Percentiles rank a stretch among this genome's conserved stretches.
Conservation (phyloP, 2,329 filamentous ascomycete species). For the Acrodontium crateriforme region DNA sequence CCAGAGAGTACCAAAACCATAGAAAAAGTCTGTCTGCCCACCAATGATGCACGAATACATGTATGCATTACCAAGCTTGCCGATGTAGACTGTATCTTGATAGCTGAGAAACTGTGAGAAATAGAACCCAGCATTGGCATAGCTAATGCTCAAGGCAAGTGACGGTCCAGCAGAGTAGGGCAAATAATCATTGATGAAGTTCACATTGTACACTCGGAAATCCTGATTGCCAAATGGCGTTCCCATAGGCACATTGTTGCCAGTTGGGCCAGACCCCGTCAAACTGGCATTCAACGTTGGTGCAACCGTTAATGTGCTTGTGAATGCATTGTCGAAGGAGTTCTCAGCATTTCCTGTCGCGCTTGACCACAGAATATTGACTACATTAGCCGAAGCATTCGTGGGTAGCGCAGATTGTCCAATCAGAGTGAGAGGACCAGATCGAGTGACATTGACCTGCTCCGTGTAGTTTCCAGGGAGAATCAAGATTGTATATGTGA, state of each 20-base stretch:
- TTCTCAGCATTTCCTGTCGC: slow-evolving; percentile 36
- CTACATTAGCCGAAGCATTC: slow-evolving; percentile 34
- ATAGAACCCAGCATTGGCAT: slow-evolving; percentile 55
- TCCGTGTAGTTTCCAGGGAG: slow-evolving; percentile 47
- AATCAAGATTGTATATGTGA: slow-evolving; percentile 43
- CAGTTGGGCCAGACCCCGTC: slow-evolving; percentile 48
- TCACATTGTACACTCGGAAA: slow-evolving; percentile 53
- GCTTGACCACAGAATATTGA: slow-evolving; percentile 45
- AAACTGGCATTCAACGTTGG: slow-evolving; percentile 49
- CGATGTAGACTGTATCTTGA: slow-evolving; percentile 55
- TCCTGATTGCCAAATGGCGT: slow-evolving; percentile 51
- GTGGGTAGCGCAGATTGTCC: slow-evolving; percentile 40
- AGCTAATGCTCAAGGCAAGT: slow-evolving; percentile 46
- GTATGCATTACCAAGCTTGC: slow-evolving; percentile 53
- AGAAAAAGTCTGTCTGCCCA: slow-evolving; percentile 55
- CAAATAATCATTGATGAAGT: slow-evolving; percentile 48
- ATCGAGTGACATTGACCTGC: slow-evolving; percentile 51
- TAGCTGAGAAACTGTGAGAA: slow-evolving; percentile 52
- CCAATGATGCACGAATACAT: slow-evolving; percentile 48
- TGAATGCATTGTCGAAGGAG: slow-evolving; percentile 47
- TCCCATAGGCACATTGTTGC: slow-evolving; percentile 43
- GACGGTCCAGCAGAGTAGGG: slow-evolving; percentile 42
- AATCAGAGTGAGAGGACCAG: slow-evolving; percentile 46
- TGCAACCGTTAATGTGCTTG: slow-evolving; percentile 47
- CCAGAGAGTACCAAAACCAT: slow-evolving; percentile 53